Conservation (phyloP, 805 yeast species). For the Maudiozyma bulderi region DNA sequence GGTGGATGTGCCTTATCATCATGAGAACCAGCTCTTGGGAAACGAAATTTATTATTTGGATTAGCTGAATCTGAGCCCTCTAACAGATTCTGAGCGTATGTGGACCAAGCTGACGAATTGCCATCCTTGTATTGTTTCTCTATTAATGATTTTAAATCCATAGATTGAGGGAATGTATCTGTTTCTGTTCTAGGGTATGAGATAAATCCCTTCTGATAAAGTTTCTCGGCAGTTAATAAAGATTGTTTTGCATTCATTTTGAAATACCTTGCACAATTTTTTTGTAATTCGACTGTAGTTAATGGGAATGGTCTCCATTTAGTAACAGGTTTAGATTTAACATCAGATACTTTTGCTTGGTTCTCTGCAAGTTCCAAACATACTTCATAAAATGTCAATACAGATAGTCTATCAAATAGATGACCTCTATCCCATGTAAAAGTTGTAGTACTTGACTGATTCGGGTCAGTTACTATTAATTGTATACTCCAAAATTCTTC, state of each 20-base stretch:
- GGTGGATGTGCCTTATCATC: conserved; percentile 98
- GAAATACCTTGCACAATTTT: conserved; percentile 66
- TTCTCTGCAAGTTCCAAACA: conserved; percentile 42
- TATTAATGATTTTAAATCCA: conserved; percentile 59
- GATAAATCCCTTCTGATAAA: conserved; percentile 76
- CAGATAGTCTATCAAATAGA: conserved; percentile 63
- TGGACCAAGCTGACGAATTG: conserved; percentile 75
- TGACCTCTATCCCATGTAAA: conserved; percentile 68
- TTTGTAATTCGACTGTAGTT: conserved; percentile 90
- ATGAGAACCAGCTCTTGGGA: conserved; percentile 72
- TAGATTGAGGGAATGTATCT: conserved; percentile 65
- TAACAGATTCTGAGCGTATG: conserved; percentile 43
- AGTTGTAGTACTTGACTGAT: conserved; percentile 26
- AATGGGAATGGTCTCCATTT: conserved; percentile 82
- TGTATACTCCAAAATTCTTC: conserved; percentile 77
- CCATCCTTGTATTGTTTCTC: conserved; percentile 40
- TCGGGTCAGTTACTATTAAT: conserved; percentile 39
- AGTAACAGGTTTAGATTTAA: conserved; percentile 53
- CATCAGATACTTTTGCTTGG: conserved; percentile 40
- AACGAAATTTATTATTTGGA: conserved; percentile 38
- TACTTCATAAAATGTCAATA: conserved; percentile 54
- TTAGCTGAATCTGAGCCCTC: conserved; percentile 18
- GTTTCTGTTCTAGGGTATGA: conserved; percentile 98
- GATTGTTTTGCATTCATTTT: conserved; percentile 74
- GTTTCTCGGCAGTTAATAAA: conserved; percentile 67